These are phyloP conservation scores for Tritrichomonas musculus DNA, from an alignment of 208 protist species.

Conservation along the genomic window DNA sequence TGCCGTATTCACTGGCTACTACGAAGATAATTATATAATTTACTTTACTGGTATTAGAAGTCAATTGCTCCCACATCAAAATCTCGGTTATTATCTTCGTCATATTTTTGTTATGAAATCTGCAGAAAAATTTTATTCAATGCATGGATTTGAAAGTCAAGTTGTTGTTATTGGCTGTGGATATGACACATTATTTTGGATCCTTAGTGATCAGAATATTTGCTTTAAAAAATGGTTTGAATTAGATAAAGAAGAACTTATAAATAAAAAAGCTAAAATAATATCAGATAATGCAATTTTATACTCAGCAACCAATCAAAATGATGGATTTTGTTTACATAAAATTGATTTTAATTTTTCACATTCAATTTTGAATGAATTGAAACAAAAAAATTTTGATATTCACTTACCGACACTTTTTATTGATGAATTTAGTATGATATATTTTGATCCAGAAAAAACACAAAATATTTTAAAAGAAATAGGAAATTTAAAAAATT, in stretches of 20 bases:
- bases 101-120: background rate
- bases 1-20: background rate
- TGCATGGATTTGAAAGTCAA: background rate
- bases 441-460: background rate
- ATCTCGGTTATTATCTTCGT: background rate
- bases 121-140: background rate
- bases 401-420: background rate
- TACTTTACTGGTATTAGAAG: background rate
- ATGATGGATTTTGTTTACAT: background rate
- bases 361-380: background rate
- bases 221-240: background rate
- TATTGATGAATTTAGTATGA: background rate
- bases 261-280: background rate
- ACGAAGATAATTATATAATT: background rate
- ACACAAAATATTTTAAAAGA: background rate
- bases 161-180: background rate
- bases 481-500: background rate
- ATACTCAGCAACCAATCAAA: background rate
- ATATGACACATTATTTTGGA: constrained; percentile 6
- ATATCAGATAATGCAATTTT: background rate
- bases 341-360: background rate
- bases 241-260: background rate
- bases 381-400: no score
- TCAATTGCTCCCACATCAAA: background rate
- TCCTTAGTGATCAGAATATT: background rate